Conservation (phyloP, 306 rosid species). For the Rubus parviflorus region DNA sequence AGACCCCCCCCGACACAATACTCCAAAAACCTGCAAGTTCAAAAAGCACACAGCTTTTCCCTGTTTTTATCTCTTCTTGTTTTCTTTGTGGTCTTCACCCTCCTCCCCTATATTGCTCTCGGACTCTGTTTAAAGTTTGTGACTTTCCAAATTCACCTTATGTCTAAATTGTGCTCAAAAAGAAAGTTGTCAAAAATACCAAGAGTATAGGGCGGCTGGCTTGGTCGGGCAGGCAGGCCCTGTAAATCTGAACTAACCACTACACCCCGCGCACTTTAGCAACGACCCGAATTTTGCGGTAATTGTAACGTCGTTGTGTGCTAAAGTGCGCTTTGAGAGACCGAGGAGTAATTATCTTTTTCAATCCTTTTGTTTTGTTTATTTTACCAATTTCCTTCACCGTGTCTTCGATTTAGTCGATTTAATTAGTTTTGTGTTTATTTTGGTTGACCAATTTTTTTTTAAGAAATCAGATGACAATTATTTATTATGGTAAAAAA, state of each 20-base stretch:
- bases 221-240: neutral
- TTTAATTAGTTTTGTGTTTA: neutral
- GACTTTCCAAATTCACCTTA: slow-evolving; percentile 30
- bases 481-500: too few relatives aligned
- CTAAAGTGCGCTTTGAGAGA: slow-evolving; percentile 23
- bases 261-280: slow-evolving; percentile 38
- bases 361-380: neutral
- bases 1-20: slow-evolving; percentile 72
- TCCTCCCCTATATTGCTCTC: slow-evolving; percentile 11
- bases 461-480: too few relatives aligned
- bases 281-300: neutral
- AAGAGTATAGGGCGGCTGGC: neutral
- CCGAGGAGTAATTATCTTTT: neutral
- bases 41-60: slow-evolving; percentile 36
- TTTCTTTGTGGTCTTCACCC: slow-evolving; percentile 12
- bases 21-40: slow-evolving; percentile 85
- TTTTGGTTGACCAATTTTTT: neutral
- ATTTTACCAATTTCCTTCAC: neutral
- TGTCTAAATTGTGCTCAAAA: neutral
- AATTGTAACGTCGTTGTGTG: neutral
- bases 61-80: slow-evolving; percentile 16
- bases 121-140: slow-evolving; percentile 3
- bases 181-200: slow-evolving; percentile 10
- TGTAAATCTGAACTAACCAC: neutral
- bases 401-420: neutral